Conservation (phyloP, 768 basidiomycete species). For the Pulveroboletus sp. region DNA sequence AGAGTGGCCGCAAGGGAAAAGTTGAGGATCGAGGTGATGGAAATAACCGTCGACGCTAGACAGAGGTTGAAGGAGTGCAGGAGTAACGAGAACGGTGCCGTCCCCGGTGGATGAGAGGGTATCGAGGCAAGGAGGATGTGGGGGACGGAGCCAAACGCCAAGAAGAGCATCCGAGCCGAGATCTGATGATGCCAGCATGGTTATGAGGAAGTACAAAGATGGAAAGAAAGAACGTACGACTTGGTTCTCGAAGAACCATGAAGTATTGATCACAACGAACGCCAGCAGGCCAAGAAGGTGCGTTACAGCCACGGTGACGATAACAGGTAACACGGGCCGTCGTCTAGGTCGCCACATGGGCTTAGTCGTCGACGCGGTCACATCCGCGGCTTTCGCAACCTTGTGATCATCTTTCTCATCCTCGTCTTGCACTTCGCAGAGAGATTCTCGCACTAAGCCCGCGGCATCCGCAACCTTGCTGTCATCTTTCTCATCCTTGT, state of each 20-base stretch:
- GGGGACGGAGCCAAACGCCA: constrained; percentile 31
- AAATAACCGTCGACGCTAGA: constrained; percentile 81
- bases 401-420: constrained; percentile 17
- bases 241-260: constrained; percentile 41
- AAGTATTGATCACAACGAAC: constrained; percentile 46
- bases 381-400: not conserved
- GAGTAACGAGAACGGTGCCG: constrained; percentile 42
- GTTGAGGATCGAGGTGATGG: constrained; percentile 83
- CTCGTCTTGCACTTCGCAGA: too few species aligned
- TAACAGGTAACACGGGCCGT: constrained; percentile 51
- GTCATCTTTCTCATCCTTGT: too few species aligned
- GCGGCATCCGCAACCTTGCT: too few species aligned
- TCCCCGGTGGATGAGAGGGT: constrained; percentile 21
- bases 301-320: constrained; percentile 52
- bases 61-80: constrained; percentile 78
- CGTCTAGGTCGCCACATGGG: constrained; percentile 27
- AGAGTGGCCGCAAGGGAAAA: constrained; percentile 83
- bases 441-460: too few species aligned
- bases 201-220: not conserved
- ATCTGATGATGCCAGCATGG: constrained; percentile 23
- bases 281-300: constrained; percentile 51
- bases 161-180: constrained; percentile 32
- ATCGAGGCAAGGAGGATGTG: constrained; percentile 30
- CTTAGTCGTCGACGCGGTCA: not conserved
- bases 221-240: constrained; percentile 33